These are phyloP conservation scores for Psilocybe mexicana DNA, from an alignment of 1,284 basidiomycete genomes.

Conservation along the genomic window DNA sequence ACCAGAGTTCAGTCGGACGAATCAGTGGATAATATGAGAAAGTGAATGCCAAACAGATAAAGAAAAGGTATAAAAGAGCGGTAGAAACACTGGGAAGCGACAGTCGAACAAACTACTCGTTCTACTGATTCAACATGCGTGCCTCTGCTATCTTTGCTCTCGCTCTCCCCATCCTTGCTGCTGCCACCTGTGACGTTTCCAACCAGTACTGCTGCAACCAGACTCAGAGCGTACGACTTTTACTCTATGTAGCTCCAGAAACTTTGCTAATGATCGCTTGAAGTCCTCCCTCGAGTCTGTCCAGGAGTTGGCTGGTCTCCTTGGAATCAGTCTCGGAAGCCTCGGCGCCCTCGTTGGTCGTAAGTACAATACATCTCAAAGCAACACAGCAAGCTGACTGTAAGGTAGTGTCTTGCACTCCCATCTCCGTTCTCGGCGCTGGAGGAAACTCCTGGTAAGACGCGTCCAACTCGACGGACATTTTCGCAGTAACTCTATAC, in stretches of 20 bases:
- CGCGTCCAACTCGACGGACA: not conserved
- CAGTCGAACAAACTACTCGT: slow-evolving; percentile 11
- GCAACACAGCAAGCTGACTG: too few species aligned
- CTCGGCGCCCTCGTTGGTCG: slow-evolving; percentile 19
- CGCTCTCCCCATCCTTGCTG: slow-evolving; percentile 21
- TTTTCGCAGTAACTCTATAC: too few species aligned
- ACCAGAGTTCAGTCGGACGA: too few species aligned
- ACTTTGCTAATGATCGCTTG: too few species aligned
- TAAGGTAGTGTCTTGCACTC: slow-evolving; percentile 15
- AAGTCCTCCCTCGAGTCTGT: not conserved
- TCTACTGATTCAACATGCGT: slow-evolving; percentile 13
- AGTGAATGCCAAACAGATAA: too few species aligned
- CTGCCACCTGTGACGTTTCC: slow-evolving; percentile 21
- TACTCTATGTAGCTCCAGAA: too few species aligned
- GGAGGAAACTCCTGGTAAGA: slow-evolving; percentile 18
- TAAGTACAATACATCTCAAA: slow-evolving; percentile 5
- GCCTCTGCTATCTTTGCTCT: slow-evolving; percentile 9
- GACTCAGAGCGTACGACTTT: slow-evolving; percentile 8
- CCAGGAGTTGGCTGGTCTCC: slow-evolving; percentile 8
- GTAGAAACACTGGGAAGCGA: not conserved
- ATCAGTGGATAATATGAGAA: too few species aligned
- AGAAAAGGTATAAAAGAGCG: not conserved
- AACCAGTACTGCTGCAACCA: slow-evolving; percentile 19
- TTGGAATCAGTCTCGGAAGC: slow-evolving; percentile 17
- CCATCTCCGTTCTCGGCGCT: slow-evolving; percentile 11